Evolutionary conservation across 2,329 filamentous ascomycete genomes (phyloP), one percentile per base, ranked within the genome.

Genomic region (Colletotrichum caudatum): DNA sequence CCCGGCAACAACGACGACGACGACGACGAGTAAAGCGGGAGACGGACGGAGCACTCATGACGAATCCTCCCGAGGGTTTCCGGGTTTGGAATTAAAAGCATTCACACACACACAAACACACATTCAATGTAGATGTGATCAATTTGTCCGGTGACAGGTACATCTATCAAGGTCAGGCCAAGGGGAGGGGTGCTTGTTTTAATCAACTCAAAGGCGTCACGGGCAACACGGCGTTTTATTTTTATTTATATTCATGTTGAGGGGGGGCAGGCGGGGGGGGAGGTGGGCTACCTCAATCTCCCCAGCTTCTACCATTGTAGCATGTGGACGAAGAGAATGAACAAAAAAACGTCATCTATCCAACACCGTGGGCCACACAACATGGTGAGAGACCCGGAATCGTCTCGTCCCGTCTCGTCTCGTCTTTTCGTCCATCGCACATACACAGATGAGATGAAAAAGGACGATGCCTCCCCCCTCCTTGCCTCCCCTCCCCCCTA

Each of bases 21-120:
- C 59, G 56, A 79, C 74, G 62, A 80, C 76, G 62, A 54, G 7
- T 53, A 18, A 18, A 20, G 18, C 16, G 26, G 23, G 44, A 7
- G 8, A 1, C 5, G 44, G 18, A 44, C 18, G 41, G 39, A 8
- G 16, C 39, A 44, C 18, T 11, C 44, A 14, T n/a, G 44, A n/a
- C 5, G 8, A n/a, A n/a, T 0, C 14, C 7, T 7, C 44, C 18
- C 8, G 18, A 46, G 44, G 20, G 8, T n/a, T 46, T 46, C 8
- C 7, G 26, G 51, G 26, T 53, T 18, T 29, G 26, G 51, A 53
- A 20, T 48, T 48, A 48, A 48, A 46, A 48, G 20, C 46, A 48
- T 48, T 12, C 46, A n/a, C 46, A 11, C 44, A 46, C 44, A 46
- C 44, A 46, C 44, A n/a, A 18, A 48, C 20, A n/a, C n/a, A 48